These are phyloP conservation scores for Tillandsia leiboldiana DNA, from an alignment of 176 grass and related monocot genomes.

Conservation along the genomic window DNA sequence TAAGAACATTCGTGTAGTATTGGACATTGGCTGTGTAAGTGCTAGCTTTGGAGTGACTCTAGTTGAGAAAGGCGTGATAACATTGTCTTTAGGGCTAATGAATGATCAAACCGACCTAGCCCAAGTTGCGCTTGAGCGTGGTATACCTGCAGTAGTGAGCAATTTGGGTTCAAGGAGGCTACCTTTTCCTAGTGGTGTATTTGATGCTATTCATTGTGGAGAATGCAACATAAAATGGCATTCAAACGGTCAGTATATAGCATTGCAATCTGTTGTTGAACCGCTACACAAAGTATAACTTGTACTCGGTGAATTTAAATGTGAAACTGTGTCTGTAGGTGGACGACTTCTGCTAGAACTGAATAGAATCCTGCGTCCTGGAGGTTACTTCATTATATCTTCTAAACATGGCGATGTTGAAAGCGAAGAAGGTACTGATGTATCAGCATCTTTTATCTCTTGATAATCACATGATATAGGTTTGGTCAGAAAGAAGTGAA, in stretches of 20 bases:
- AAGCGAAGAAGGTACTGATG: slow-evolving; percentile 71
- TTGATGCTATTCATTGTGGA: slow-evolving; percentile 91
- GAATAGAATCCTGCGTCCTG: slow-evolving; percentile 88
- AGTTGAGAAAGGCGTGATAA: slow-evolving; percentile 60
- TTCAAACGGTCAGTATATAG: slow-evolving; percentile 54
- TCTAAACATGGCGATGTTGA: slow-evolving; percentile 79
- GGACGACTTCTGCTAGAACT: slow-evolving; percentile 88
- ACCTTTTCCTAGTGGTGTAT: slow-evolving; percentile 84
- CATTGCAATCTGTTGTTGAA: slow-evolving; percentile 15
- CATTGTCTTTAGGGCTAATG: slow-evolving; percentile 55
- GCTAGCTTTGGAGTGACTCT: slow-evolving; percentile 60
- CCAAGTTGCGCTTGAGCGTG: slow-evolving; percentile 79
- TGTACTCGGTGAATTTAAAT: slow-evolving; percentile 10
- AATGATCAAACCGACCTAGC: slow-evolving; percentile 78
- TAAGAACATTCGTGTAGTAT: slow-evolving; percentile 76
- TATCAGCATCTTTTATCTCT: background rate
- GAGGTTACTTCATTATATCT: slow-evolving; percentile 90
- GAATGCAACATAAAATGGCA: slow-evolving; percentile 94
- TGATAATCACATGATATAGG: background rate
- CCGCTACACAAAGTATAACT: background rate
- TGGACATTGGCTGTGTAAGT: slow-evolving; percentile 76
- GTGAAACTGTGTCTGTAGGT: slow-evolving; percentile 37
- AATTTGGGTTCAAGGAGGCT: slow-evolving; percentile 69
- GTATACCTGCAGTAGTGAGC: slow-evolving; percentile 66
- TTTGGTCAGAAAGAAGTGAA: background rate